Percentiles rank a stretch among this genome's conserved stretches.
These are phyloP conservation scores for Penicillium brevicompactum DNA, from an alignment of 2,329 filamentous ascomycete genomes.

Conservation along the genomic window DNA sequence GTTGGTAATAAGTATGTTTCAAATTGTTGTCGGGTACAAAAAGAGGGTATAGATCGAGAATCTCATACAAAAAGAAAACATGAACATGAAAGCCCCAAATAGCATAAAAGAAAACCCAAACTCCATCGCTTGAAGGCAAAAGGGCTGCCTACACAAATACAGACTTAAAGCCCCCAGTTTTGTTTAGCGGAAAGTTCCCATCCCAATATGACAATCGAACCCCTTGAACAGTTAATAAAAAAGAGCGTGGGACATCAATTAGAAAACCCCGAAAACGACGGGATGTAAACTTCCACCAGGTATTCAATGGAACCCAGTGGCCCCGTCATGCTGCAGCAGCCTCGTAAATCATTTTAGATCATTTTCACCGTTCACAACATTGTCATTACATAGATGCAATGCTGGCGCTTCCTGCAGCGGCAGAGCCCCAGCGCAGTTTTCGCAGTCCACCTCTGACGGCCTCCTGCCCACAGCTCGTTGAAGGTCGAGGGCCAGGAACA, in stretches of 20 bases:
- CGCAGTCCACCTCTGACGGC: constrained; percentile 47
- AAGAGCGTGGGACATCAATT: neutral
- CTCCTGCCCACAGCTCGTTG: constrained; percentile 47
- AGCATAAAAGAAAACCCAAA: neutral
- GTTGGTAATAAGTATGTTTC: neutral
- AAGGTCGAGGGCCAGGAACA: constrained; percentile 33
- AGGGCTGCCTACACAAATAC: neutral
- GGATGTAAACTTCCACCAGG: neutral
- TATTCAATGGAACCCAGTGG: neutral
- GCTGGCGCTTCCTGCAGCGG: constrained; percentile 39
- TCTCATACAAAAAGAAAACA: neutral
- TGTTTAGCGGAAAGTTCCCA: constrained; percentile 6
- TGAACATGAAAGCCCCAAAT: neutral
- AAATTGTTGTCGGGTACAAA: neutral
- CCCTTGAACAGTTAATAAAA: neutral
- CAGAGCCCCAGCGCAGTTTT: constrained; percentile 46
- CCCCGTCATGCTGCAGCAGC: neutral
- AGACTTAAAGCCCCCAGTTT: constrained; percentile 9
- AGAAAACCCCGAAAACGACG: neutral
- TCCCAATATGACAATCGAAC: neutral
- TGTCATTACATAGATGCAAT: constrained; percentile 30
- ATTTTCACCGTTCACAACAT: constrained; percentile 3
- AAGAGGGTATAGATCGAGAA: constrained; percentile 16
- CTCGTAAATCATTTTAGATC: constrained; percentile 11
- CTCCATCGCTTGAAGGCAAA: constrained; percentile 11